These are phyloP conservation scores for Aeschynomene evenia DNA, from an alignment of 306 rosid genomes.

Conservation along the genomic window DNA sequence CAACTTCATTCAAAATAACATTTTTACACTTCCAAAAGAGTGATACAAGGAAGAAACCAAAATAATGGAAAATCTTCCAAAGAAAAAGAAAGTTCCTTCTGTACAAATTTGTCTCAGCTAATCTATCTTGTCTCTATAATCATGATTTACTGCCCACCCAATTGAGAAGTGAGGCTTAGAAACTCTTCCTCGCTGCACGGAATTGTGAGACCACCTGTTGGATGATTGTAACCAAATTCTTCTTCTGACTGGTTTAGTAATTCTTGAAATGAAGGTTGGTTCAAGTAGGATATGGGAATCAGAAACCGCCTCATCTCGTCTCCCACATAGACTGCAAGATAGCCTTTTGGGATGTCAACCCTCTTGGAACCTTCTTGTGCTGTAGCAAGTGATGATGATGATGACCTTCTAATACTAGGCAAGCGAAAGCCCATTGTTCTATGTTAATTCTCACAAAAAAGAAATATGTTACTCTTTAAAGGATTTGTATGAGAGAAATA, in stretches of 20 bases:
- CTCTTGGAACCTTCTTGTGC: not conserved
- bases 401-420: not conserved
- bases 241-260: conserved; percentile 22
- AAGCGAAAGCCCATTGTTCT: conserved; percentile 16
- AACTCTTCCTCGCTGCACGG: conserved; percentile 9
- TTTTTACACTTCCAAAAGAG: not conserved
- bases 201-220: conserved; percentile 26
- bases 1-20: conserved; percentile 4
- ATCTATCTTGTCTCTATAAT: no score
- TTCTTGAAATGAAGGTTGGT: conserved; percentile 29
- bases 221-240: conserved; percentile 30
- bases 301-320: not conserved
- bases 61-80: not conserved
- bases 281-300: conserved; percentile 29
- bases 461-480: not conserved
- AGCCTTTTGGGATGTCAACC: conserved; percentile 28
- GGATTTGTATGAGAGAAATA: not conserved
- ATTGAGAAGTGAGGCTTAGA: not conserved
- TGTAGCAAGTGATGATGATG: not conserved
- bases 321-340: conserved; percentile 35
- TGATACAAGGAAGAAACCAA: not conserved
- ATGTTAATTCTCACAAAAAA: not conserved
- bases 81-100: not conserved
- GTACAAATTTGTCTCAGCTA: not conserved
- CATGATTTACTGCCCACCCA: not conserved